Evolutionary conservation across 2,329 filamentous ascomycete genomes (phyloP).

Genomic region (Thyridium curvatum): DNA sequence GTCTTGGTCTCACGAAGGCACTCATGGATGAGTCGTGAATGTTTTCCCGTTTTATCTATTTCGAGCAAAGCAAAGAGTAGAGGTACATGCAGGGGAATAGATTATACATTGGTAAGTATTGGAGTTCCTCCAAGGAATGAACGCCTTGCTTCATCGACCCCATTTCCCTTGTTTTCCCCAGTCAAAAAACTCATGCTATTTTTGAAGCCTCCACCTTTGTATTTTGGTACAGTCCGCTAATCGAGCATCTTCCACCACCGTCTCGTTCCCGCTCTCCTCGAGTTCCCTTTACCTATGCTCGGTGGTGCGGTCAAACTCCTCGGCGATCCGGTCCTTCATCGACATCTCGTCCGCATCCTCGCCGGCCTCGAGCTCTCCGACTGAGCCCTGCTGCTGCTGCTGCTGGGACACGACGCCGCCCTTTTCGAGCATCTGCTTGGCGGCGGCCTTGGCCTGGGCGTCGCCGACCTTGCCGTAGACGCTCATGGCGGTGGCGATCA

Average conservation of each 20-base stretch:
- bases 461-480: conserved; percentile 92
- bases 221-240: too few relatives aligned
- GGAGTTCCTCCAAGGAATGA: too few relatives aligned
- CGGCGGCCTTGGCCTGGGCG: conserved; percentile 66
- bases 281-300: conserved; percentile 5
- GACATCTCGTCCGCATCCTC: conserved; percentile 3
- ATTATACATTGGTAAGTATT: too few relatives aligned
- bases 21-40: too few relatives aligned
- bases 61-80: too few relatives aligned
- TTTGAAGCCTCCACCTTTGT: too few relatives aligned
- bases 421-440: conserved; percentile 40
- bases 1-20: too few relatives aligned
- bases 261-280: too few relatives aligned
- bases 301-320: conserved; percentile 18
- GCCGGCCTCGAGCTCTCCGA: conserved; percentile 5
- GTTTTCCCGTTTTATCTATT: too few relatives aligned
- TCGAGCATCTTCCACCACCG: too few relatives aligned
- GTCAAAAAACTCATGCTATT: too few relatives aligned
- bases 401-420: conserved; percentile 10
- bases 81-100: too few relatives aligned
- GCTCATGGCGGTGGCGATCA: conserved; percentile 94
- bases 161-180: neutral
- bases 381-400: conserved; percentile 12
- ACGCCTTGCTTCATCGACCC: neutral
- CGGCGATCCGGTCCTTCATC: conserved; percentile 17